These are phyloP conservation scores for Ogataea salicorniae DNA, from an alignment of 805 yeast genomes.

Conservation along the genomic window DNA sequence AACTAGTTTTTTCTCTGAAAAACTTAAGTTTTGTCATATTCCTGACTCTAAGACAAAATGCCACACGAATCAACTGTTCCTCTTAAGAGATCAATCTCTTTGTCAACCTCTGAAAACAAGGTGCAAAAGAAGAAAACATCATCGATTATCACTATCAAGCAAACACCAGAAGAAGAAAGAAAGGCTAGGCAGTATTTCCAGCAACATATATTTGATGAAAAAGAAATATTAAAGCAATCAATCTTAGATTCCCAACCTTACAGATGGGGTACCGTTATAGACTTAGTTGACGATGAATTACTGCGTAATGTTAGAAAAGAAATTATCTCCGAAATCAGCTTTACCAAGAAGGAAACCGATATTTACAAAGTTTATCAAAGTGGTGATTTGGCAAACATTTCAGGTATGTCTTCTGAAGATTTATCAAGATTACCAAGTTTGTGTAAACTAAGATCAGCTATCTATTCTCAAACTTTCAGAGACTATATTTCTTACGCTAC, in stretches of 20 bases:
- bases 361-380: slow-evolving; percentile 87
- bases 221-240: slow-evolving; percentile 33
- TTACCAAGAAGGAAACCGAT: slow-evolving; percentile 95
- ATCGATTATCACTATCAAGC: slow-evolving; percentile 21
- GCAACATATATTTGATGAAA: slow-evolving; percentile 30
- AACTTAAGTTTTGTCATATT: not conserved
- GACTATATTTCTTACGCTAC: slow-evolving; percentile 73
- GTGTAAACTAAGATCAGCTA: slow-evolving; percentile 74
- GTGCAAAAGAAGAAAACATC: slow-evolving; percentile 14
- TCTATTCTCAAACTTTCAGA: slow-evolving; percentile 82
- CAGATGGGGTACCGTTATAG: slow-evolving; percentile 80
- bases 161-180: slow-evolving; percentile 30
- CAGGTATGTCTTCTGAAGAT: slow-evolving; percentile 78
- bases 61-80: slow-evolving; percentile 1
- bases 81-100: slow-evolving; percentile 4
- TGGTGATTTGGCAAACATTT: slow-evolving; percentile 88
- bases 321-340: slow-evolving; percentile 75
- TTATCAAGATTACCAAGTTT: slow-evolving; percentile 67
- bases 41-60: slow-evolving; percentile 2
- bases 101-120: not conserved
- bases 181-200: slow-evolving; percentile 29
- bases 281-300: slow-evolving; percentile 70
- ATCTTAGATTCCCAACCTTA: slow-evolving; percentile 68
- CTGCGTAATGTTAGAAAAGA: slow-evolving; percentile 79
- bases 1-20: no score